These are phyloP conservation scores for Alliaria petiolata DNA, from an alignment of 345 rosid species.

Conservation along the genomic window DNA sequence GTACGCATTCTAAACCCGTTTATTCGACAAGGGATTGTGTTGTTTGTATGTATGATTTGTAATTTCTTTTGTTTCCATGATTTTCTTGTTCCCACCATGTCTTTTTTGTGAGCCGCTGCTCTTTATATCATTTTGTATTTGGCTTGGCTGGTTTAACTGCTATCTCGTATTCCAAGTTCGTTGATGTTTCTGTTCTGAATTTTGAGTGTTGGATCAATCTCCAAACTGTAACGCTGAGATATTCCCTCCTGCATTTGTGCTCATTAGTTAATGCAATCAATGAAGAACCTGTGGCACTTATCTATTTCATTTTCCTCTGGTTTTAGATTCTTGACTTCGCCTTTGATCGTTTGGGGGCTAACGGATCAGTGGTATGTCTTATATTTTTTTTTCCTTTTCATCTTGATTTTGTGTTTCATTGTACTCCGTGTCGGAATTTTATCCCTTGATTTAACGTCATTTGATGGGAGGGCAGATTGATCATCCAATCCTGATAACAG, in stretches of 20 bases:
- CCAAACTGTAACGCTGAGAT: background rate
- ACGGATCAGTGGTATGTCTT: slow-evolving; percentile 61
- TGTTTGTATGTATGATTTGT: background rate
- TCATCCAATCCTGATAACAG: slow-evolving; percentile 91
- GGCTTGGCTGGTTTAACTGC: background rate
- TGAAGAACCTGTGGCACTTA: background rate
- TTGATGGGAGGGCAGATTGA: slow-evolving; percentile 79
- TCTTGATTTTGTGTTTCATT: slow-evolving; percentile 9
- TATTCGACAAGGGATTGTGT: background rate
- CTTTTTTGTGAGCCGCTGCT: background rate
- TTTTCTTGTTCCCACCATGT: background rate
- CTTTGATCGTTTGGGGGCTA: slow-evolving; percentile 90
- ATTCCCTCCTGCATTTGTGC: background rate
- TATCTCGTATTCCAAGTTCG: background rate
- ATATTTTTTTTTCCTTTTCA: background rate
- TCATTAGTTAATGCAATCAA: background rate
- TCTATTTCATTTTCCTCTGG: background rate
- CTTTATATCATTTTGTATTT: background rate
- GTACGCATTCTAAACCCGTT: slow-evolving; percentile 37
- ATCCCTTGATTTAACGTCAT: slow-evolving; percentile 36
- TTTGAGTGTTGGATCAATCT: background rate
- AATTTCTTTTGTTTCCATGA: background rate
- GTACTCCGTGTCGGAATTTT: slow-evolving; percentile 12
- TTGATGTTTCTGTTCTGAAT: background rate
- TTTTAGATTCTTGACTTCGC: slow-evolving; percentile 86